phyloP scores from a whole-genome alignment of 495 filamentous ascomycete genomes.

The Neurospora cerealis region DNA sequence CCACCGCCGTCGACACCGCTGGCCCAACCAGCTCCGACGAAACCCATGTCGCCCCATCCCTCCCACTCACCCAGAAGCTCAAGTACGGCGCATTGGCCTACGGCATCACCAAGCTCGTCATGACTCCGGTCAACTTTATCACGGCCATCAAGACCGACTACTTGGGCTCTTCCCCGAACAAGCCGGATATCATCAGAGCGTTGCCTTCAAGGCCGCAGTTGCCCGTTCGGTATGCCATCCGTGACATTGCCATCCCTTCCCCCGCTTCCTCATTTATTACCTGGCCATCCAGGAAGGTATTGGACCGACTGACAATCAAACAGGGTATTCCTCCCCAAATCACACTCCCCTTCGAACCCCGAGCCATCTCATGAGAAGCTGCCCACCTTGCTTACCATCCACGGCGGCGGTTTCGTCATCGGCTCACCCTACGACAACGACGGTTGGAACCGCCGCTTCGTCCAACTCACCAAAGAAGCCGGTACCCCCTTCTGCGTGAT shows the following conservation, averaged over 20 bases:
- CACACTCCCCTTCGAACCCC: constrained; percentile 5
- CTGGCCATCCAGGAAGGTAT: not conserved
- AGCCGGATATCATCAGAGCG: constrained; percentile 12
- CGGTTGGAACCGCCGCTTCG: constrained; percentile 27
- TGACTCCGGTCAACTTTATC: not conserved
- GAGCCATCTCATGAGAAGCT: constrained; percentile 6
- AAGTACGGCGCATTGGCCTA: not conserved
- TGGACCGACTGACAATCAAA: not conserved
- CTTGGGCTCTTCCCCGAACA: not conserved
- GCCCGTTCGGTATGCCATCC: constrained; percentile 6
- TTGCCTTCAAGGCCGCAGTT: constrained; percentile 9
- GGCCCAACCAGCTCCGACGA: not conserved
- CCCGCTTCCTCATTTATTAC: not conserved
- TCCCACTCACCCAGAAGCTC: not conserved
- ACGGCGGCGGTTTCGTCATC: constrained; percentile 33
- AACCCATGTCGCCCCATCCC: not conserved
- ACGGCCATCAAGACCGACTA: constrained; percentile 29
- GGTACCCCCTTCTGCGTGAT: constrained; percentile 18
- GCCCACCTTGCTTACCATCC: constrained; percentile 26
- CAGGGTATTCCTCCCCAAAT: constrained; percentile 27
- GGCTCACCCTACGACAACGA: constrained; percentile 26
- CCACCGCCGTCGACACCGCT: not conserved
- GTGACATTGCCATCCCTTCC: not conserved
- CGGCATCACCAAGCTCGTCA: not conserved
- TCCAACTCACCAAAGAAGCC: constrained; percentile 9